phyloP scores from a whole-genome alignment of 345 rosid species.

The Eutrema japonicum region DNA sequence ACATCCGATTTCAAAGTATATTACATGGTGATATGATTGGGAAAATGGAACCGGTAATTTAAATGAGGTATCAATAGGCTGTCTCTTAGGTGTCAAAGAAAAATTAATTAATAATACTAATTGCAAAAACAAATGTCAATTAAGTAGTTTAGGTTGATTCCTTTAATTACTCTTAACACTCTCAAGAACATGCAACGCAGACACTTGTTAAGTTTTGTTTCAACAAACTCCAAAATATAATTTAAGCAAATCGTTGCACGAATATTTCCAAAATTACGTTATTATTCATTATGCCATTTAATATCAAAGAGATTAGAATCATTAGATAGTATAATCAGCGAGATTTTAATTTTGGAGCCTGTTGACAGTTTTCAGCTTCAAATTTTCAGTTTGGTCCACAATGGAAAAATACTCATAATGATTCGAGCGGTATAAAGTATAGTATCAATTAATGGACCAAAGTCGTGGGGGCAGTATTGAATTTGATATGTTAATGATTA shows the following conservation, averaged over 20 bases:
- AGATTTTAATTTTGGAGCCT: background rate
- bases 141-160: constrained; percentile 33
- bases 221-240: constrained; percentile 1
- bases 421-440: constrained; percentile 16
- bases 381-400: constrained; percentile 6
- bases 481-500: constrained; percentile 1
- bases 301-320: constrained; percentile 12
- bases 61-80: constrained; percentile 34
- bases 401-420: constrained; percentile 3
- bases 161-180: constrained; percentile 26
- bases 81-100: constrained; percentile 39
- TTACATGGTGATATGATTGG: constrained; percentile 11
- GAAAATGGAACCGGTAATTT: constrained; percentile 2
- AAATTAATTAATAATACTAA: background rate
- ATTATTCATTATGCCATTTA: constrained; percentile 16
- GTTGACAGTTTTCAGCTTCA: constrained; percentile 30
- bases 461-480: constrained; percentile 27
- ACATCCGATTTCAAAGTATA: background rate
- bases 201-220: constrained; percentile 30
- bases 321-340: constrained; percentile 22
- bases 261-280: constrained; percentile 33
- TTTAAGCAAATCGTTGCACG: constrained; percentile 34
- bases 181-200: constrained; percentile 47
- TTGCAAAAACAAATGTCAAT: constrained; percentile 34
- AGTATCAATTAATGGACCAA: constrained; percentile 25